Evolutionary conservation across 2,329 filamentous ascomycete genomes (phyloP).

Genomic region (Samsoniella hepiali): DNA sequence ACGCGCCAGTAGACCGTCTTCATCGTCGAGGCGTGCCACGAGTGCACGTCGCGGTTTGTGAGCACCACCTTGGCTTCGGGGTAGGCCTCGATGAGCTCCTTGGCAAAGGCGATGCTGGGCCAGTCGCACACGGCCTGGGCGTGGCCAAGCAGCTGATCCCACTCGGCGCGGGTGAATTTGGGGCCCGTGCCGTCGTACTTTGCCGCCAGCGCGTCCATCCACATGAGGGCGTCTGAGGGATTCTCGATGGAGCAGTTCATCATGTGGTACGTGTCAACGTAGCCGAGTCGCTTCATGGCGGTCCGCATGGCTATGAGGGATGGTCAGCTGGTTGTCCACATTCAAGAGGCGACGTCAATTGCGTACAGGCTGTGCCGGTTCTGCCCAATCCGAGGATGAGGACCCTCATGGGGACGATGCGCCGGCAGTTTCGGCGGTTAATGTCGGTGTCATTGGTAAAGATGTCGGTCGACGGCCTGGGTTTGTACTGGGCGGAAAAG

Average conservation of each 20-base stretch:
- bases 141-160: constrained; percentile 65
- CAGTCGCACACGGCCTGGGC: constrained; percentile 67
- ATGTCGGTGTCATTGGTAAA: constrained; percentile 67
- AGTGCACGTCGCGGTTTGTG: constrained; percentile 63
- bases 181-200: constrained; percentile 36
- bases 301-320: constrained; percentile 53
- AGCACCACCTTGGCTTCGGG: constrained; percentile 70
- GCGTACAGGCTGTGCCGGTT: constrained; percentile 67
- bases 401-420: constrained; percentile 69
- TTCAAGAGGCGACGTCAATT: background rate
- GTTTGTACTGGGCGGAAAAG: constrained; percentile 30
- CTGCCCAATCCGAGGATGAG: constrained; percentile 66
- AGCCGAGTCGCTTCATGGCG: constrained; percentile 64
- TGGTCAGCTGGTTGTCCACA: background rate
- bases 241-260: constrained; percentile 66
- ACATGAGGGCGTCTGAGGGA: constrained; percentile 58
- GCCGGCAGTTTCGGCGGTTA: constrained; percentile 61
- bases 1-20: constrained; percentile 67
- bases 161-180: constrained; percentile 62
- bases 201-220: constrained; percentile 65
- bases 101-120: constrained; percentile 64
- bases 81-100: constrained; percentile 68
- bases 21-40: constrained; percentile 60
- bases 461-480: constrained; percentile 51
- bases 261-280: constrained; percentile 70